phyloP scores from a whole-genome alignment of 177 flowering plant species.

The Vitis hybrid region DNA sequence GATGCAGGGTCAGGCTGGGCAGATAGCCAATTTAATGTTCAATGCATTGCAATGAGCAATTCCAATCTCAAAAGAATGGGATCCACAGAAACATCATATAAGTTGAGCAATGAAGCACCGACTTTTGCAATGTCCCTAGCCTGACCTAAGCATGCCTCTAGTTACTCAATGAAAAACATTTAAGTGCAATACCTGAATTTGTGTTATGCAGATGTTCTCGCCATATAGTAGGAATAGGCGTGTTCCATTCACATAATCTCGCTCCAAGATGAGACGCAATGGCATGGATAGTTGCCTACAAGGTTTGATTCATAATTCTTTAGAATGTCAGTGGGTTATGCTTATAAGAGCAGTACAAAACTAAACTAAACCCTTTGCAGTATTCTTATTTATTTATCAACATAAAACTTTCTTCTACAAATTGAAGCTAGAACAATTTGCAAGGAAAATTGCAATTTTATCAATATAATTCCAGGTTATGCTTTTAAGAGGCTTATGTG shows the following conservation, averaged over 20 bases:
- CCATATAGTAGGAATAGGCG: conserved; percentile 96
- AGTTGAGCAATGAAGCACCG: not conserved
- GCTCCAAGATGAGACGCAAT: conserved; percentile 83
- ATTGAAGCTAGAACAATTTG: not conserved
- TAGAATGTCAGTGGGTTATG: not conserved
- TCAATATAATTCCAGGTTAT: too few relatives aligned
- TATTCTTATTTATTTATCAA: too few relatives aligned
- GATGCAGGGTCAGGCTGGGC: too few relatives aligned
- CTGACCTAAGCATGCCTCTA: not conserved
- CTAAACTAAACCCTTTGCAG: not conserved
- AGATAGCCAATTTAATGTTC: too few relatives aligned
- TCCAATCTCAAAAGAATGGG: too few relatives aligned
- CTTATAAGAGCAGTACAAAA: not conserved
- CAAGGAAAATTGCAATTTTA: too few relatives aligned
- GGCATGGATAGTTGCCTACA: conserved; percentile 74
- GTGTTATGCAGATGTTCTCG: conserved; percentile 75
- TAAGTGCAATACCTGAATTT: conserved; percentile 59
- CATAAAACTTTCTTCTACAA: too few relatives aligned
- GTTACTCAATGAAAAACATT: not conserved
- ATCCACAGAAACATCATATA: too few relatives aligned
- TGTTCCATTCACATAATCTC: conserved; percentile 77
- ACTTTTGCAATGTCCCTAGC: not conserved
- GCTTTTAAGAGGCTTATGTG: too few relatives aligned
- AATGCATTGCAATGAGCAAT: too few relatives aligned
- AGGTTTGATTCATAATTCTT: conserved; percentile 6